Base-by-base conservation (phyloP, 805 yeast genomes). In the Lipomyces orientalis region DNA sequence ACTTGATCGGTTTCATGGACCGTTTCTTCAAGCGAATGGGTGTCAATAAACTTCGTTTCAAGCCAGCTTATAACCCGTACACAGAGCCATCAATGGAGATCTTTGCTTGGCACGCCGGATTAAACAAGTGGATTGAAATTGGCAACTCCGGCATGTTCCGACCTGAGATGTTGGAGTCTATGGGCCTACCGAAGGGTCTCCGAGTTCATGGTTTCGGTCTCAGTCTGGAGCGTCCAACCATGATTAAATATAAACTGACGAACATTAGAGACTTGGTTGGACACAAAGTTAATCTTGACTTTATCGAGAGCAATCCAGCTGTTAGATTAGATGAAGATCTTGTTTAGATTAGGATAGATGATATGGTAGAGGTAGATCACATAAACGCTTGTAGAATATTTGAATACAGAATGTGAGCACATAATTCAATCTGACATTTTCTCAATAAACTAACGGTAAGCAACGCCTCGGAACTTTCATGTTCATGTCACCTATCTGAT, bases 61-160 rank as follows among this genome's bases (percentile, higher is more conserved):
- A 95, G 83, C 97, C 99, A 72, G 96, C 99, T 52, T 95, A 95
- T 82, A 95, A 95, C 81, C 99, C 99, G 67, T 95, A 95, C 86
- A 95, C 99, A 66, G 99, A 95, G 82, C 99, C 99, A 66, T 91
- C 97, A 7, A 86, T 95, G 87, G 99, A 95, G 83, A 95, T 95
- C 73, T 95, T 90, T 80, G 95, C 98, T 60, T 95, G 91, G 90
- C 99, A 95, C 81, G 88, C 87, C 75, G 97, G 97, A 61, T 85
- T 95, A 75, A 88, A 85, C 74, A 95, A 92, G 80, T 96, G 99
- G 99, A 99, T 95, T 71, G 99, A 95, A 84, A 94, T 95, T 76
- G 99, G 99, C 80, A 95, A 95, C 85, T 93, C 98, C 22, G 99
- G 99, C 80, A 90, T 95, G 97, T 95, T 95, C 86, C 89, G 99